Base-by-base conservation (phyloP, 176 grass and related monocot genomes). In the Juncus effusus region DNA sequence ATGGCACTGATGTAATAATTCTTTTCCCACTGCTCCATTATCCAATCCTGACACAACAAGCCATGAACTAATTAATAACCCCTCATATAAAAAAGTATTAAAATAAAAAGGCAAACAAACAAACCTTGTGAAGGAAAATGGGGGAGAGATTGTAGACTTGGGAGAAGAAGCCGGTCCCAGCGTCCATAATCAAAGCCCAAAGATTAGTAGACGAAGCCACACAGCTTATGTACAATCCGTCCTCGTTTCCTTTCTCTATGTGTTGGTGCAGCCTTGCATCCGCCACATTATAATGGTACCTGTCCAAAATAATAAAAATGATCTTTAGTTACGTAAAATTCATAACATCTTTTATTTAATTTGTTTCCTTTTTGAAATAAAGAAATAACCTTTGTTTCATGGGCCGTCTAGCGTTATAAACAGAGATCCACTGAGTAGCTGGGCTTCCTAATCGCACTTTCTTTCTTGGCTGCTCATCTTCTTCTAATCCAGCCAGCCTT, bases 141-240 rank as follows among this genome's bases (percentile, higher is more conserved):
- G 79, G 82, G 51, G 92, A 96, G 16, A 96, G 78, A 78, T 96
- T 88, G 70, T 96, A 96, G 53, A 96, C 87, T 85, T 96, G 92
- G 53, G 92, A 87, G 65, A 76, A 83, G 60, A 91, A 96, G 73
- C 82, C 87, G 58, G 92, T 96, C 79, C 92, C 92, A 13, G 92
- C 92, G 9, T 96, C 92, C 92, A 96, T 96, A 78, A 96, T 96
- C 56, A 96, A 87, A 11, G 87, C 92, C 92, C 92, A 96, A 13
- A 96, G 87, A 58, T 96, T 96, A 52, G 87, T 6, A 52, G 87
- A 83, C 78, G 92, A 91, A 61, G 92, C 87, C 59, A 96, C 92
- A 3, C 79, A 91, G 73, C 92, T 96, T 62, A 96, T 96, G 78
- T 77, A 96, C 75, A 96, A 81, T 60, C 92, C 87, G 86, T 96